phyloP scores from a whole-genome alignment of 768 basidiomycete species.

The Mycena olivaceomarginata region DNA sequence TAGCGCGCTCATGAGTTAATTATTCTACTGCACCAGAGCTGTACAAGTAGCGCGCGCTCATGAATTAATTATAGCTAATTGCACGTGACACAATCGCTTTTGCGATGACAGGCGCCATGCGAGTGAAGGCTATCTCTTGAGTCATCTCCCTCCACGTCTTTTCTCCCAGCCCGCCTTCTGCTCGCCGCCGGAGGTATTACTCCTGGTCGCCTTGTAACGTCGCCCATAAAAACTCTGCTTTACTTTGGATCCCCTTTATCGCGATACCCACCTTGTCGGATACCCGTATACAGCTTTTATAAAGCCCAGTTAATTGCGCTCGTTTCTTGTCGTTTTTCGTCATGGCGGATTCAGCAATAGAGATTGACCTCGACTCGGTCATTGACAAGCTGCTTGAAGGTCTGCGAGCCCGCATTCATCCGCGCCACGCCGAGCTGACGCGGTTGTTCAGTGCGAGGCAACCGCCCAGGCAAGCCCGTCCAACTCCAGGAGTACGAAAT shows the following conservation, averaged over 20 bases:
- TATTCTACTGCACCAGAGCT: too few relatives aligned
- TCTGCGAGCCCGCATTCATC: slow-evolving; percentile 64
- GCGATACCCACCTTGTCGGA: slow-evolving; percentile 21
- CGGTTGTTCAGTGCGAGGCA: slow-evolving; percentile 88
- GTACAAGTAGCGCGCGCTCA: too few relatives aligned
- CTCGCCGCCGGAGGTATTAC: slow-evolving; percentile 38
- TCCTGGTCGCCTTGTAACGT: background rate
- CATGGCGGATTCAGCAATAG: slow-evolving; percentile 90
- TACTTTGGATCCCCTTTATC: slow-evolving; percentile 23
- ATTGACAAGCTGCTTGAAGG: slow-evolving; percentile 99
- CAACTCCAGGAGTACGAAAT: slow-evolving; percentile 99
- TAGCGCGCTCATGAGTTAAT: too few relatives aligned
- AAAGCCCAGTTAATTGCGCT: slow-evolving; percentile 43
- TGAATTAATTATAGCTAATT: background rate
- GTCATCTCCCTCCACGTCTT: slow-evolving; percentile 11
- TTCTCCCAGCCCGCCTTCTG: slow-evolving; percentile 12
- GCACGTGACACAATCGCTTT: background rate
- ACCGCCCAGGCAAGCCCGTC: slow-evolving; percentile 98
- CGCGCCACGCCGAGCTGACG: background rate
- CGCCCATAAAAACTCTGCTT: background rate
- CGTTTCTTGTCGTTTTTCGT: too few relatives aligned
- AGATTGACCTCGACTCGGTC: slow-evolving; percentile 99
- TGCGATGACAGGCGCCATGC: slow-evolving; percentile 19
- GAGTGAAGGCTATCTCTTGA: slow-evolving; percentile 11
- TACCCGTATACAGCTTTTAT: slow-evolving; percentile 19